These are phyloP conservation scores for Aspergillus sp. DNA, from an alignment of 2,329 filamentous ascomycete genomes.

Conservation along the genomic window DNA sequence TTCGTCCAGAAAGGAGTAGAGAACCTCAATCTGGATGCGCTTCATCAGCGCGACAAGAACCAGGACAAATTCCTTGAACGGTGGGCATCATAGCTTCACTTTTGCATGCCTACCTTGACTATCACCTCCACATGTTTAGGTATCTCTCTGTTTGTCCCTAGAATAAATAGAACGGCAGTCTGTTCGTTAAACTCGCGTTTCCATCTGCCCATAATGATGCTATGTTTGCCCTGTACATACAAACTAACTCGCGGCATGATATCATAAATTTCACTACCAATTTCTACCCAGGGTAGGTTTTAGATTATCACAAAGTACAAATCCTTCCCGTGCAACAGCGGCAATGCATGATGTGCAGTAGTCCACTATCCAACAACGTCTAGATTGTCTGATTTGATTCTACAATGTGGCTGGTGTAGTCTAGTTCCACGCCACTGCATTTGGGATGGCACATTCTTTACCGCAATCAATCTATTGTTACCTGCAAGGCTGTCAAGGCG, in stretches of 20 bases:
- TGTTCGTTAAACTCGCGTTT: too few species aligned
- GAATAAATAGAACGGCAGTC: too few species aligned
- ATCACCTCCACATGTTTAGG: too few species aligned
- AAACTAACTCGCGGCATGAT: neutral
- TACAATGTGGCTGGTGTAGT: constrained; percentile 4
- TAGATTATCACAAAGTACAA: too few species aligned
- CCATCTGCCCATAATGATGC: neutral
- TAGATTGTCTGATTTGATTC: constrained; percentile 1
- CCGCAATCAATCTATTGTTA: neutral
- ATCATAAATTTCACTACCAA: neutral
- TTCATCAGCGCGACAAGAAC: constrained; percentile 25
- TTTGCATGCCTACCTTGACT: neutral
- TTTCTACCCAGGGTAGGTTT: too few species aligned
- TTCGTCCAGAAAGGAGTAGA: constrained; percentile 27
- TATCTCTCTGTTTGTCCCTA: too few species aligned
- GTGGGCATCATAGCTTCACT: constrained; percentile 19
- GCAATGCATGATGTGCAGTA: neutral
- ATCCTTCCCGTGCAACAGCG: neutral
- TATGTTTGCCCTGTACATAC: neutral
- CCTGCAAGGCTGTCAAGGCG: neutral
- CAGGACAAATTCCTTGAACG: constrained; percentile 27
- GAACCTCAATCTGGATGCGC: constrained; percentile 25
- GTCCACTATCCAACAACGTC: neutral
- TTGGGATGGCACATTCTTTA: neutral
- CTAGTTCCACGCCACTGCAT: constrained; percentile 3